Base-by-base conservation (phyloP, 306 rosid species). In the Cicer chorassanicum region DNA sequence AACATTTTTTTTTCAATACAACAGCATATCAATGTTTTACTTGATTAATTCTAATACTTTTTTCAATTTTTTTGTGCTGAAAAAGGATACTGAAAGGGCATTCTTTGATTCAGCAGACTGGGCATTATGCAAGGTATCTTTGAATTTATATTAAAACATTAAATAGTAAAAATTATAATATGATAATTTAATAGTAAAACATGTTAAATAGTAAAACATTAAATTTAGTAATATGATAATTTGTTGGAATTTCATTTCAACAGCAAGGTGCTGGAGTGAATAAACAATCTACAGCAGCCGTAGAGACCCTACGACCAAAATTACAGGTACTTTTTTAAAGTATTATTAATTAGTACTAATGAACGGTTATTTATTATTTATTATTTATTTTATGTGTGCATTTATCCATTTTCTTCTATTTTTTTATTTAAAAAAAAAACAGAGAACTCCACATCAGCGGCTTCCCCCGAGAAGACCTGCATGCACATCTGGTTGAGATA, bases 81-180 rank as follows among this genome's bases (percentile, higher is more conserved):
- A 77, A 91, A 73, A 91, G 98, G 92, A 88, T 80, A 89, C 86
- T 68, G 93, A 93, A 82, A 92, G 97, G 60, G 98, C 97, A 56
- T 93, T 89, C 82, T 93, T 93, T 79, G 98, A 93, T 79, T 93
- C 98, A 16, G 98, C 97, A 40, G 98, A 93, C 69, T 93, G 98
- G 98, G 98, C 96, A 78, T 74, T 93, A 50, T 87, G 96, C 90
- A 93, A 93, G 97, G 98, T 93, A 87, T 48, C 2, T 73, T 53
- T n/a, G 1, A 10, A 15, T 54, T 44, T 42, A n/a, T 73, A 5
- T 6, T 29, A 29, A 29, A 44, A 62, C 2, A 70, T 16, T 59
- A 42, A 59, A 41, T 54, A 73, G 8, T 3, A 41, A 65, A 71
- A 34, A 3, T 18, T 45, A 29, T 41, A 9, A 59, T 43, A 11